phyloP scores from a whole-genome alignment of 108 stramenopile species.

The Parietichytrium sp. region DNA sequence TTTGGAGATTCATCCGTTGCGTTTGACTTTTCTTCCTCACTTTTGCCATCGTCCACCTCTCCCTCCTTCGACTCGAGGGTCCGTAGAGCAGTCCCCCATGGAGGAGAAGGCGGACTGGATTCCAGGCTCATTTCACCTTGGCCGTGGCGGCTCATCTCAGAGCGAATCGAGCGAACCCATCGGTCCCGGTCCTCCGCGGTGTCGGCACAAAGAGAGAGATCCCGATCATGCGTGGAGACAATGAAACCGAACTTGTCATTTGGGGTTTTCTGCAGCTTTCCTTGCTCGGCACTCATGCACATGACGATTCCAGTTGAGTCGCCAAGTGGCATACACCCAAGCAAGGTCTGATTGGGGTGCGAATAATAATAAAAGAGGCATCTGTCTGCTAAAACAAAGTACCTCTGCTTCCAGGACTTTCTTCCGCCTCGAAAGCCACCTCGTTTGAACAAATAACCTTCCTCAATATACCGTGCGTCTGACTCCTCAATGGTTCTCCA shows the following conservation, averaged over 20 bases:
- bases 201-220: neutral
- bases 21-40: too few relatives aligned
- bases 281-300: neutral
- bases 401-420: slow-evolving; percentile 44
- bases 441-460: slow-evolving; percentile 14
- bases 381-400: slow-evolving; percentile 20
- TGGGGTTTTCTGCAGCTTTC: neutral
- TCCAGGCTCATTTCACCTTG: too few relatives aligned
- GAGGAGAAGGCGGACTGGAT: too few relatives aligned
- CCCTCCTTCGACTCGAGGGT: too few relatives aligned
- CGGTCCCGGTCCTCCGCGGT: neutral
- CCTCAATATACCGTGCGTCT: too few relatives aligned
- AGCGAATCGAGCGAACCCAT: neutral
- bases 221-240: neutral
- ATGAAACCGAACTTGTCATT: neutral
- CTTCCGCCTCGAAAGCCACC: slow-evolving; percentile 35
- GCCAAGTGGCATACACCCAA: neutral
- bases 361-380: slow-evolving; percentile 18
- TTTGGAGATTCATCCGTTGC: too few relatives aligned
- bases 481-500: too few relatives aligned
- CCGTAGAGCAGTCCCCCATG: too few relatives aligned
- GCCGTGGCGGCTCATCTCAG: neutral
- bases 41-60: too few relatives aligned
- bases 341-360: neutral
- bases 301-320: neutral